phyloP scores from a whole-genome alignment of 2,329 filamentous ascomycete species.

The Claviceps humidiphila region DNA sequence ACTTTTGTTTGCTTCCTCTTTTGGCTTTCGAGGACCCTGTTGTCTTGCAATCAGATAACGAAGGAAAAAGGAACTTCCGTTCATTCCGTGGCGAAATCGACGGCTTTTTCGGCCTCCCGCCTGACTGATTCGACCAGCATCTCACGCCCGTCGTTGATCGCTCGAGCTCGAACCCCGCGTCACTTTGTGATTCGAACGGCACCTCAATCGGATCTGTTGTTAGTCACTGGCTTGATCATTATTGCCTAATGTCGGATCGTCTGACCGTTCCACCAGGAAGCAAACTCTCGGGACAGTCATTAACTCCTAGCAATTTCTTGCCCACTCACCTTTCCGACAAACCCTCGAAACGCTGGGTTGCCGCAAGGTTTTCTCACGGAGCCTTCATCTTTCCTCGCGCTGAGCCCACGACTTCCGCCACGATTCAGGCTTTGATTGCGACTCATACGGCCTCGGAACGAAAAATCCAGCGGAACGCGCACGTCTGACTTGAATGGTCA shows the following conservation, averaged over 20 bases:
- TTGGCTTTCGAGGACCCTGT: neutral
- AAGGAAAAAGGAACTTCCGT: neutral
- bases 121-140: neutral
- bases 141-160: neutral
- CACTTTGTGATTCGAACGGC: neutral
- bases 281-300: neutral
- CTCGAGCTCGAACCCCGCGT: neutral
- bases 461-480: slow-evolving; percentile 9
- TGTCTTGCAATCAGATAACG: neutral
- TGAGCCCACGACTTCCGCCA: neutral
- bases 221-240: neutral
- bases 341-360: neutral
- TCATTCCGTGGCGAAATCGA: neutral
- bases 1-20: neutral
- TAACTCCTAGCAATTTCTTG: neutral
- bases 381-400: neutral
- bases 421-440: neutral
- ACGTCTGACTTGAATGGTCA: slow-evolving; percentile 16
- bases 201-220: neutral
- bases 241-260: slow-evolving; percentile 3
- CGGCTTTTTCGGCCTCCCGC: neutral
- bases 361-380: neutral
- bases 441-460: neutral
- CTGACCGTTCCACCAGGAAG: neutral
- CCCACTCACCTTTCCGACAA: neutral